Base-by-base conservation (phyloP, 257 asterid genomes). In the Solanum paucissectum region DNA sequence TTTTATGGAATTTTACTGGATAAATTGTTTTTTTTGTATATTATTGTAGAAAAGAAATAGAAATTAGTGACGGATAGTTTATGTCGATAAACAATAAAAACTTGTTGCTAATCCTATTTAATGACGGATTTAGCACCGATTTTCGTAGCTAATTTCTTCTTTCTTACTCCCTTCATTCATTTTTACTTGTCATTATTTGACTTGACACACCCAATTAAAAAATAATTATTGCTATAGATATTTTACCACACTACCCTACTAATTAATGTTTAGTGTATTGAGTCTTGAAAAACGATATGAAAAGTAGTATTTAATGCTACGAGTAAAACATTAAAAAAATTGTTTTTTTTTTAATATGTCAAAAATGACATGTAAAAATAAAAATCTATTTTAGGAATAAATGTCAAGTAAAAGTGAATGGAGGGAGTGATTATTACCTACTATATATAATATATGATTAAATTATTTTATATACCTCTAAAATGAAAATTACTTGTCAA, bases 1-100 rank as follows among this genome's bases (percentile, higher is more conserved):
- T 49, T 49, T 5, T 0, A 2, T 6, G 2, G 0, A 5, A 52
- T 0, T 52, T 52, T 0, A 2, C 9, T 16, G 3, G 1, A 52
- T 52, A 44, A 12, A 12, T 12, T 44, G 0, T 44, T 12, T 1
- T 44, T 44, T 0, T 29, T 29, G 29, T 44, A 44, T 1, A 0
- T 1, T 44, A 44, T 44, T 4, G 1, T 44, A n/a, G 37, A 68
- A 27, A 29, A 68, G 75, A 68, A 68, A 68, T 0, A 68, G 0
- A 12, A 68, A 12, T 27, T 68, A 68, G 75, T 3, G 52, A 74
- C 0, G 0, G 0, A 74, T 11, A 12, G 1, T 7, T 75, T 7
- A 12, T 23, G 49, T 2, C 1, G 3, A 12, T 75, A 37, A 75
- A 3, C 1, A 37, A 2, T 23, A 12, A 37, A 7, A 37, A 12